phyloP scores from a whole-genome alignment of 257 asterid genomes.

The Fraxinus cuspidata region DNA sequence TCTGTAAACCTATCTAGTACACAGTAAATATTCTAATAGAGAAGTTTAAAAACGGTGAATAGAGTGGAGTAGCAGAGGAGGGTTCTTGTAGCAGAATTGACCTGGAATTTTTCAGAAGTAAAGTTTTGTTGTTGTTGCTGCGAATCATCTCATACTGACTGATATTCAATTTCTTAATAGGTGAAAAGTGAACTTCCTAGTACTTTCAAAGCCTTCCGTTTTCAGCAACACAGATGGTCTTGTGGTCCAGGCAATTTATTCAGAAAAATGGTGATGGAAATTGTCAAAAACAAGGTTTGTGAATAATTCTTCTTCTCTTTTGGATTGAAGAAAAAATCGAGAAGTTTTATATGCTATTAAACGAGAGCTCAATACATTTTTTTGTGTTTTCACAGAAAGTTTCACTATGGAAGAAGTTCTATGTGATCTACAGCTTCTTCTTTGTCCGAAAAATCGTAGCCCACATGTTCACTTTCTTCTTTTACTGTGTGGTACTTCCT shows the following conservation, averaged over 20 bases:
- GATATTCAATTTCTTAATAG: conserved; percentile 23
- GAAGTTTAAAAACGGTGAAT: background rate
- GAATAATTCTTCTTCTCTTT: background rate
- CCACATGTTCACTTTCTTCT: conserved; percentile 62
- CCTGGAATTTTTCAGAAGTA: background rate
- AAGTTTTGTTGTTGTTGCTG: background rate
- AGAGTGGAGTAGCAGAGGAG: background rate
- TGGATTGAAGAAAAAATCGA: background rate
- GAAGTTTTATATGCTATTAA: background rate
- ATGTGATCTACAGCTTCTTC: conserved; percentile 72
- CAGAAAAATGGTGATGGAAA: conserved; percentile 58
- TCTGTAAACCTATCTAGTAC: too few relatives aligned
- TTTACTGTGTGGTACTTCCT: conserved; percentile 66
- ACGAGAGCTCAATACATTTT: background rate
- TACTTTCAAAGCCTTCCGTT: conserved; percentile 66
- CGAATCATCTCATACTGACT: background rate
- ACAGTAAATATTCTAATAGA: background rate
- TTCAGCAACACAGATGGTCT: conserved; percentile 73
- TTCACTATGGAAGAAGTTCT: conserved; percentile 50
- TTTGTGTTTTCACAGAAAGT: conserved; percentile 45
- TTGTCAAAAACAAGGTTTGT: conserved; percentile 51
- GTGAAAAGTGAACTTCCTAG: conserved; percentile 74
- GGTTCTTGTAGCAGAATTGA: background rate
- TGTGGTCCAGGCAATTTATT: conserved; percentile 68
- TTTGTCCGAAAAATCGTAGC: conserved; percentile 62